Evolutionary conservation across 2,329 filamentous ascomycete species (phyloP).

Genomic region (Cladosporium sp.): DNA sequence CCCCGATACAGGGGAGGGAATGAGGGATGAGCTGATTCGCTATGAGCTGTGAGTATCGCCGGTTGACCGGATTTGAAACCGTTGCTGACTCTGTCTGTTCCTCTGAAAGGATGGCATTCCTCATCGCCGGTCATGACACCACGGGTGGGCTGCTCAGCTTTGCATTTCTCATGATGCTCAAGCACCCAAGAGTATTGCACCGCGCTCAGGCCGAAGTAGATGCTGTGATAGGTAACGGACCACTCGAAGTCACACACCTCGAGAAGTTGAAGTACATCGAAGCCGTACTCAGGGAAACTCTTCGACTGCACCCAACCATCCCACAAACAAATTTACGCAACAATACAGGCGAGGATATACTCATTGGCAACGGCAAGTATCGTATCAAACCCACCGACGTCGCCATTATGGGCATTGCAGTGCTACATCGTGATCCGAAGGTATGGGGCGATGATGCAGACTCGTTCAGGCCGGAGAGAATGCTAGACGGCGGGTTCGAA

Average conservation of each 20-base stretch:
- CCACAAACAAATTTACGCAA: constrained; percentile 9
- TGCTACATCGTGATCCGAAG: constrained; percentile 38
- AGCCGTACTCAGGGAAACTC: constrained; percentile 50
- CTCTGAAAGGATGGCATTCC: constrained; percentile 52
- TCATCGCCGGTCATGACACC: constrained; percentile 35
- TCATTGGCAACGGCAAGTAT: constrained; percentile 34
- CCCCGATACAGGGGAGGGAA: constrained; percentile 53
- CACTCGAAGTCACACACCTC: constrained; percentile 47
- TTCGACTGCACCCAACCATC: constrained; percentile 52
- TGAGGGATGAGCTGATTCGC: constrained; percentile 57
- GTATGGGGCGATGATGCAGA: constrained; percentile 43
- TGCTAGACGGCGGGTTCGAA: constrained; percentile 41
- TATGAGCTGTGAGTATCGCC: constrained; percentile 51
- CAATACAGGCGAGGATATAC: constrained; percentile 21
- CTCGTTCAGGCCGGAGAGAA: constrained; percentile 44
- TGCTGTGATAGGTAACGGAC: constrained; percentile 43
- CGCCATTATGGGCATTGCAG: constrained; percentile 30
- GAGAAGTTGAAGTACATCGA: constrained; percentile 50
- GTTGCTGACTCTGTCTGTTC: background rate
- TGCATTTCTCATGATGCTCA: constrained; percentile 48
- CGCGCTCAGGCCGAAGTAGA: constrained; percentile 53
- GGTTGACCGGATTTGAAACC: background rate
- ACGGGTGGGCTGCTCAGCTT: constrained; percentile 27
- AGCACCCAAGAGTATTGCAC: constrained; percentile 46
- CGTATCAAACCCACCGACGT: constrained; percentile 31